Conservation (phyloP, 345 rosid genomes). For the Gossypium stocksii region DNA sequence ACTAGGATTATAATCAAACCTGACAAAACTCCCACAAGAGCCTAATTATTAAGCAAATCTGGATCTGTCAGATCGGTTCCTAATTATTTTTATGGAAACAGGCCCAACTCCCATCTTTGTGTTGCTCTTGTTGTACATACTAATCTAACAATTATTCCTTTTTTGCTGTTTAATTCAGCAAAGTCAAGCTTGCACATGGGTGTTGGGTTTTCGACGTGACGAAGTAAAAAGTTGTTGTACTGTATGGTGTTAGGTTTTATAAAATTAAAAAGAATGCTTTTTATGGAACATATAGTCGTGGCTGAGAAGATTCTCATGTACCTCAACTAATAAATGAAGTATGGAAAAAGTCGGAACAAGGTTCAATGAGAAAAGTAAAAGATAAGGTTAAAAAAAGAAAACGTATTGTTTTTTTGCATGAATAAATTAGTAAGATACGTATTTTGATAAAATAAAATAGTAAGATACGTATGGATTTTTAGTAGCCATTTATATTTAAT, state of each 20-base stretch:
- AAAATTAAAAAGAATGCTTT: background rate
- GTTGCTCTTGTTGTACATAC: background rate
- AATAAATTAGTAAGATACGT: background rate
- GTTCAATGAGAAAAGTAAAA: background rate
- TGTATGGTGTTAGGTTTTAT: background rate
- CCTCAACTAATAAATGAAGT: background rate
- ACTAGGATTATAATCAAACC: background rate
- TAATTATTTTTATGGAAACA: background rate
- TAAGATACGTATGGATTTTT: background rate
- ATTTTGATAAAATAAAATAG: too few species aligned
- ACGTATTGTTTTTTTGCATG: background rate
- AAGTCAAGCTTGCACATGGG: conserved; percentile 7
- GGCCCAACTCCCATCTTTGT: conserved; percentile 2
- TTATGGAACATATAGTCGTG: background rate
- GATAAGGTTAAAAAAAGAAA: background rate
- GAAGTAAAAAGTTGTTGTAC: background rate
- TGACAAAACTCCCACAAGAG: background rate
- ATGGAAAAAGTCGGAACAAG: background rate
- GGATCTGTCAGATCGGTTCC: background rate
- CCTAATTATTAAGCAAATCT: background rate
- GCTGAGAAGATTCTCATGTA: background rate
- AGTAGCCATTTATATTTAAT: background rate
- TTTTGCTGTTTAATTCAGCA: background rate
- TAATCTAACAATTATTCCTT: background rate
- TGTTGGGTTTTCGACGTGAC: background rate